Conservation (phyloP, 805 yeast genomes). For the Wickerhamomyces hampshirensis region DNA sequence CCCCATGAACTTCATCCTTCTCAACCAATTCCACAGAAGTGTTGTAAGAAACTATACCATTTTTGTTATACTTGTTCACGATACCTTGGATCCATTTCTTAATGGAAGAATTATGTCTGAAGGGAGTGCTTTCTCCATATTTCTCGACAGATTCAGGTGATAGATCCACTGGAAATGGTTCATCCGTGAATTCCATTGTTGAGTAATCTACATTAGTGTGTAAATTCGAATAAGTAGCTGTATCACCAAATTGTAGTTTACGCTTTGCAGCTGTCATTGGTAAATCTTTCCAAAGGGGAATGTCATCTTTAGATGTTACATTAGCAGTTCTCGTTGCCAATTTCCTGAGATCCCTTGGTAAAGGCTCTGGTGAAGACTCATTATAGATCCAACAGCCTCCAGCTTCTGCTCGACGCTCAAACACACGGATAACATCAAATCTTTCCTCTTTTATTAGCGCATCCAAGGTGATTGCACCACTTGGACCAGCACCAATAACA, state of each 20-base stretch:
- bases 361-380: conserved; percentile 8
- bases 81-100: conserved; percentile 9
- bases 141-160: conserved; percentile 27
- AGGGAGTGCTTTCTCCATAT: conserved; percentile 3
- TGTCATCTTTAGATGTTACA: background rate
- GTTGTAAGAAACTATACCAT: conserved; percentile 11
- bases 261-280: conserved; percentile 1
- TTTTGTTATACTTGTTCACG: conserved; percentile 1
- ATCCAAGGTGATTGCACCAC: background rate
- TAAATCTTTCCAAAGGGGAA: background rate
- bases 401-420: conserved; percentile 32
- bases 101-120: conserved; percentile 2
- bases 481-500: background rate
- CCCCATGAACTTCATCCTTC: conserved; percentile 20
- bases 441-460: background rate
- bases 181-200: conserved; percentile 7
- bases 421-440: conserved; percentile 30
- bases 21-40: conserved; percentile 32
- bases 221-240: conserved; percentile 7
- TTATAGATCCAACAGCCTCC: conserved; percentile 42
- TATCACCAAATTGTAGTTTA: conserved; percentile 2
- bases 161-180: conserved; percentile 34
- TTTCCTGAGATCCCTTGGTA: background rate
- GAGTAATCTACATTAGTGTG: conserved; percentile 9
- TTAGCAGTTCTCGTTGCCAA: conserved; percentile 3